Conservation (phyloP, 1,139 yeast genomes). For the Diutina rugosa region DNA sequence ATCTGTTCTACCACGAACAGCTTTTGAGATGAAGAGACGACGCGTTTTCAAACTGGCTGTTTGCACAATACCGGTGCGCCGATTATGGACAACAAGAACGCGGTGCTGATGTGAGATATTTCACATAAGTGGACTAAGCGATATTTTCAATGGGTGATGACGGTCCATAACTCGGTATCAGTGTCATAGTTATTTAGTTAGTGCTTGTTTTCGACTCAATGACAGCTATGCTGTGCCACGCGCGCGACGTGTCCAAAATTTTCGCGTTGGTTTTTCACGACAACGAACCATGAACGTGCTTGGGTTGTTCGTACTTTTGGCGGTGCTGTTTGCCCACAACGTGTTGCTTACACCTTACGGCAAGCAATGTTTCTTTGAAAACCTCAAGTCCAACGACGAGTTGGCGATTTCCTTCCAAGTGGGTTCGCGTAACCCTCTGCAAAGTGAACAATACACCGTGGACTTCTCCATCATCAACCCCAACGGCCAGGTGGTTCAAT, state of each 20-base stretch:
- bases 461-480: conserved; percentile 65
- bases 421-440: conserved; percentile 76
- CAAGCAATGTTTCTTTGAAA: conserved; percentile 80
- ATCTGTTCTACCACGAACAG: too few relatives aligned
- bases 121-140: too few relatives aligned
- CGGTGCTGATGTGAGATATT: too few relatives aligned
- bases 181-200: too few relatives aligned
- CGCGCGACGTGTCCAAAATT: not conserved
- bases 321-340: conserved; percentile 48
- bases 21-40: too few relatives aligned
- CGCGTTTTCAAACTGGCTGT: too few relatives aligned
- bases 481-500: conserved; percentile 37
- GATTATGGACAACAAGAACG: too few relatives aligned
- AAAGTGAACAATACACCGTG: conserved; percentile 63
- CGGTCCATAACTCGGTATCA: too few relatives aligned
- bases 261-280: not conserved
- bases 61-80: too few relatives aligned
- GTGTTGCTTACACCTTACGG: conserved; percentile 78
- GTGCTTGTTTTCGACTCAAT: too few relatives aligned
- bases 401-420: conserved; percentile 86
- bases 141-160: too few relatives aligned
- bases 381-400: conserved; percentile 71
- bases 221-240: not conserved
- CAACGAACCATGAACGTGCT: conserved; percentile 2
- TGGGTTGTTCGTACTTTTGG: conserved; percentile 7